Conservation (phyloP, 306 rosid species). For the Cucurbita maxima region DNA sequence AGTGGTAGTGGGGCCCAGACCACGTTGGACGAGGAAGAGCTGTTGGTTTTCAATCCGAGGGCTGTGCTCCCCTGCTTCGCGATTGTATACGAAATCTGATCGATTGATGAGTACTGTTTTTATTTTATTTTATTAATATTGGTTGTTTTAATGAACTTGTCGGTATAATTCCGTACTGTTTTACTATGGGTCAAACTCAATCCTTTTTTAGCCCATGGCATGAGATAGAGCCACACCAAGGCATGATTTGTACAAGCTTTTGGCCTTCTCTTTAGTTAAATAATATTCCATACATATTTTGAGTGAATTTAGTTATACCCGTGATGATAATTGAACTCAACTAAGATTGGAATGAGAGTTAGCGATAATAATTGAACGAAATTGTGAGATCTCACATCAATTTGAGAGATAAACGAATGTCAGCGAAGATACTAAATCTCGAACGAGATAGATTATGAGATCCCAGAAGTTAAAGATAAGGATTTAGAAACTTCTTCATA, state of each 20-base stretch:
- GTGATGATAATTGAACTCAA: no score
- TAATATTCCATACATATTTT: background rate
- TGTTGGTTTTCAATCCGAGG: conserved; percentile 79
- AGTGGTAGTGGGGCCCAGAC: conserved; percentile 43
- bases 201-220: background rate
- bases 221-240: background rate
- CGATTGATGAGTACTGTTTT: no score
- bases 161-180: background rate
- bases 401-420: no score
- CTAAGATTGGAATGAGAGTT: background rate
- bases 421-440: no score
- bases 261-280: background rate
- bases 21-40: conserved; percentile 68
- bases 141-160: background rate
- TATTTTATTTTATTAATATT: no score
- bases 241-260: background rate
- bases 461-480: no score
- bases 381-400: no score
- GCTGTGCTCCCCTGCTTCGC: conserved; percentile 99
- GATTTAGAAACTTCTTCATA: no score
- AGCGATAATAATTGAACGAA: background rate
- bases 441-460: no score
- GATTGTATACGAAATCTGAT: conserved; percentile 61
- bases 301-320: no score
- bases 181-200: background rate